These are phyloP conservation scores for Drechslera avenae DNA, from an alignment of 2,329 filamentous ascomycete species.

Conservation along the genomic window DNA sequence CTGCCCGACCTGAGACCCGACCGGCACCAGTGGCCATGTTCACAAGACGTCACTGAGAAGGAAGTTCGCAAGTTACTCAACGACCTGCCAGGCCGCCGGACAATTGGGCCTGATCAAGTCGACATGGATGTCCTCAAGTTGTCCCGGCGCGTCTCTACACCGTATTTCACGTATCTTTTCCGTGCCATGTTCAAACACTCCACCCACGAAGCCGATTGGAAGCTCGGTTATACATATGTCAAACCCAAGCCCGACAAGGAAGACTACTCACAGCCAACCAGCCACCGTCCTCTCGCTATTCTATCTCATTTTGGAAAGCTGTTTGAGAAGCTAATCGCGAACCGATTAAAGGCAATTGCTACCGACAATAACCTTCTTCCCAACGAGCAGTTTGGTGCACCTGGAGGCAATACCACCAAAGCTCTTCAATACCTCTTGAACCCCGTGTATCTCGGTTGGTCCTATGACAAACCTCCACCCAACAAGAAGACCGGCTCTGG, in stretches of 20 bases:
- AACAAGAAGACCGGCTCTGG: no score
- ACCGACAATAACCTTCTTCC: neutral
- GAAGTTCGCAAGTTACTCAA: neutral
- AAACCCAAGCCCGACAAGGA: slow-evolving; percentile 29
- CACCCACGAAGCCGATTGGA: no score
- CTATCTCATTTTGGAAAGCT: slow-evolving; percentile 32
- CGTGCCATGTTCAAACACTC: no score
- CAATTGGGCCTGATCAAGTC: neutral
- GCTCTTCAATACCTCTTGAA: neutral
- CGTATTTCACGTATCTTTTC: neutral
- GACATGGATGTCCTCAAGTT: slow-evolving; percentile 3
- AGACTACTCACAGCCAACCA: slow-evolving; percentile 17
- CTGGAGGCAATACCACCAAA: neutral
- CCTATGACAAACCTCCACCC: neutral
- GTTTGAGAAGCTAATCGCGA: slow-evolving; percentile 28
- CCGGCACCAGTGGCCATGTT: neutral
- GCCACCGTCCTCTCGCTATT: slow-evolving; percentile 31
- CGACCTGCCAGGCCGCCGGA: neutral
- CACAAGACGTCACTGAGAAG: neutral
- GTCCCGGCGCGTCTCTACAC: slow-evolving; percentile 14
- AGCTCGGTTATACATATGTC: neutral
- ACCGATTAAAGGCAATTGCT: slow-evolving; percentile 17
- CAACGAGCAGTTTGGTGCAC: slow-evolving; percentile 1
- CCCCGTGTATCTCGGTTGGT: slow-evolving; percentile 1
- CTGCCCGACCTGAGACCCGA: no score